phyloP scores from a whole-genome alignment of 139 green algal genomes.

The Diplosphaera chodatii region DNA sequence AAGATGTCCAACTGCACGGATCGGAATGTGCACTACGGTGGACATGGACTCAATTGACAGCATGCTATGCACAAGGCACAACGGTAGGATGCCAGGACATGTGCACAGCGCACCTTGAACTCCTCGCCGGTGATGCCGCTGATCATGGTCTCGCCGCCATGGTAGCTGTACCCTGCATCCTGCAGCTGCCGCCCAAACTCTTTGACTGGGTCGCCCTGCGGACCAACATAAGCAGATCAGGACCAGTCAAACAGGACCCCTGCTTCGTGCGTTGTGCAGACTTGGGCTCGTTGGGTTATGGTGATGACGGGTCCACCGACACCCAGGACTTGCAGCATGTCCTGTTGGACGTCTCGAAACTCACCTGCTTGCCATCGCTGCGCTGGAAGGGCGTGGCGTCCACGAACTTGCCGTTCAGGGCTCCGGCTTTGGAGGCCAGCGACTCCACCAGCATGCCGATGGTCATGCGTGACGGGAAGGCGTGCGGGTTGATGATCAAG shows the following conservation, averaged over 20 bases:
- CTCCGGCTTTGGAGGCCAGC: conserved; percentile 7
- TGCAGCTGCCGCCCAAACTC: conserved; percentile 55
- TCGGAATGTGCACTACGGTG: too few relatives aligned
- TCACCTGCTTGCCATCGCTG: conserved; percentile 4
- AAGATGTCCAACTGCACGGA: conserved; percentile 77
- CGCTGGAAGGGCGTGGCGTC: conserved; percentile 3
- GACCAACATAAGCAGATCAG: too few relatives aligned
- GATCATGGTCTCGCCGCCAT: conserved; percentile 41
- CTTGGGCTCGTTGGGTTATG: too few relatives aligned
- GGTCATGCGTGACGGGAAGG: conserved; percentile 24
- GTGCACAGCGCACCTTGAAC: conserved; percentile 25
- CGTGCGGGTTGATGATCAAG: conserved; percentile 33
- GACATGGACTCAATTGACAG: too few relatives aligned
- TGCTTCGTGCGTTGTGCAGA: too few relatives aligned
- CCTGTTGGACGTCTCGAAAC: too few relatives aligned
- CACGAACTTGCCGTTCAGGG: background rate
- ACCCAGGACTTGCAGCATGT: background rate
- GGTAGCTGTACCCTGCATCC: conserved; percentile 65
- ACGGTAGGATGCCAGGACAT: too few relatives aligned
- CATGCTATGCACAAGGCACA: too few relatives aligned
- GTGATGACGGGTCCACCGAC: too few relatives aligned
- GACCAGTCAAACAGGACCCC: too few relatives aligned
- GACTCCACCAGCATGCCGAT: conserved; percentile 21
- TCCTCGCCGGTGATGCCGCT: conserved; percentile 13
- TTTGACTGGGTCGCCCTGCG: conserved; percentile 19